These are phyloP conservation scores for Lachnellula arida DNA, from an alignment of 2,329 filamentous ascomycete species.

Conservation along the genomic window DNA sequence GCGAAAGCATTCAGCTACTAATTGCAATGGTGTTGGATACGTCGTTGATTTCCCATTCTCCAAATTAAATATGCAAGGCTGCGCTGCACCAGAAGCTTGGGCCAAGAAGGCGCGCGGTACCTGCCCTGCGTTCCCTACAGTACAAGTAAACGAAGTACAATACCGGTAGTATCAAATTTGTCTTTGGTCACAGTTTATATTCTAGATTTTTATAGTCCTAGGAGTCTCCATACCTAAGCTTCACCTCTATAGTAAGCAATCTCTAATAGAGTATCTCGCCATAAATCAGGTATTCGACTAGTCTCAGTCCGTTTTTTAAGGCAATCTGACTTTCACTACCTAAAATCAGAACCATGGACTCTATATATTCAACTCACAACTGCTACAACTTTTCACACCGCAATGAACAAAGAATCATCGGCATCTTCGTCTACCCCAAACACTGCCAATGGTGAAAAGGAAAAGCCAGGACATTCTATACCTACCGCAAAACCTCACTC, in stretches of 20 bases:
- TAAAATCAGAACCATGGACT: no score
- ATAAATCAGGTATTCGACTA: neutral
- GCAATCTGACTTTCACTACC: no score
- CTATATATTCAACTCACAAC: neutral
- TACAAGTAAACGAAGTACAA: no score
- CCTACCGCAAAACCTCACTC: conserved; percentile 2
- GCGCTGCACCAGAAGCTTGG: neutral
- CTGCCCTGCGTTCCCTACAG: no score
- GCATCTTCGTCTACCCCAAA: neutral
- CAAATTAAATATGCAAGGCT: neutral
- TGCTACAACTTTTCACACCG: conserved; percentile 2
- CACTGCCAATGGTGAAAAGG: neutral
- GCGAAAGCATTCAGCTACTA: conserved; percentile 25
- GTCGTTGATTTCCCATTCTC: neutral
- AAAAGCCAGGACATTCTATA: conserved; percentile 4
- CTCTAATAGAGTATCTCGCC: neutral
- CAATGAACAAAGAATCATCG: conserved; percentile 9
- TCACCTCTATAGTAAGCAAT: no score
- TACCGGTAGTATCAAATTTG: no score
- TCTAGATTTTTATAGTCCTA: no score
- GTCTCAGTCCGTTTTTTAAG: no score
- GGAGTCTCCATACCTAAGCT: no score
- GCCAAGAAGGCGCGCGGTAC: neutral
- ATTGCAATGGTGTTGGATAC: neutral
- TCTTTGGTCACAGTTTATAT: no score